phyloP scores from a whole-genome alignment of 495 filamentous ascomycete species.

The Pseudomonodictys pantanalensis region DNA sequence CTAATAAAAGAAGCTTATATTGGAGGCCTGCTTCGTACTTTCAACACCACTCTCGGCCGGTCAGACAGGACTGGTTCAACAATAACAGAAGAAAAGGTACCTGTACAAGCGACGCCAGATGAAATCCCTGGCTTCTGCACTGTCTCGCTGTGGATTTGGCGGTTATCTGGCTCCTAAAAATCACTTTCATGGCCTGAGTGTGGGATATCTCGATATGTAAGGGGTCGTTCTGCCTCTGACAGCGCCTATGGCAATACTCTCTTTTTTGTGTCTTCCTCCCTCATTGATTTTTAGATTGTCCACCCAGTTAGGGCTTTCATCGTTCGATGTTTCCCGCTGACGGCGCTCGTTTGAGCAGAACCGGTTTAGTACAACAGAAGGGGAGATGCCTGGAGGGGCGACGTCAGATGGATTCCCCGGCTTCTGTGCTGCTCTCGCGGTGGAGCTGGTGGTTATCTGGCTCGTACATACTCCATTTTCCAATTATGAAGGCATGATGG shows the following conservation, averaged over 20 bases:
- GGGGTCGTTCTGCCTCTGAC: not conserved
- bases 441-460: not conserved
- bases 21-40: not conserved
- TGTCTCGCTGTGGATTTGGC: not conserved
- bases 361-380: too few species aligned
- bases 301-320: not conserved
- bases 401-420: too few species aligned
- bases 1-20: not conserved
- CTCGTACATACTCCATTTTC: not conserved
- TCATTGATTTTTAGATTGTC: not conserved
- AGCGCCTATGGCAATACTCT: not conserved
- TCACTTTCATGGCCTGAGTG: not conserved
- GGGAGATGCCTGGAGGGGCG: not conserved
- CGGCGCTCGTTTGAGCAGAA: too few species aligned
- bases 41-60: too few species aligned
- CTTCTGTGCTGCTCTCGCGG: not conserved
- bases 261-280: not conserved
- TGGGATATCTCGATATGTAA: not conserved
- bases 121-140: not conserved
- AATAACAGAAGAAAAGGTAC: too few species aligned
- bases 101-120: not conserved
- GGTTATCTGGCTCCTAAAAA: not conserved
- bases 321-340: not conserved
- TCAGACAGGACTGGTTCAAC: too few species aligned
- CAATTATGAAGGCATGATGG: too few species aligned